phyloP scores from a whole-genome alignment of 768 basidiomycete genomes.

The Rhodotorula diobovata region DNA sequence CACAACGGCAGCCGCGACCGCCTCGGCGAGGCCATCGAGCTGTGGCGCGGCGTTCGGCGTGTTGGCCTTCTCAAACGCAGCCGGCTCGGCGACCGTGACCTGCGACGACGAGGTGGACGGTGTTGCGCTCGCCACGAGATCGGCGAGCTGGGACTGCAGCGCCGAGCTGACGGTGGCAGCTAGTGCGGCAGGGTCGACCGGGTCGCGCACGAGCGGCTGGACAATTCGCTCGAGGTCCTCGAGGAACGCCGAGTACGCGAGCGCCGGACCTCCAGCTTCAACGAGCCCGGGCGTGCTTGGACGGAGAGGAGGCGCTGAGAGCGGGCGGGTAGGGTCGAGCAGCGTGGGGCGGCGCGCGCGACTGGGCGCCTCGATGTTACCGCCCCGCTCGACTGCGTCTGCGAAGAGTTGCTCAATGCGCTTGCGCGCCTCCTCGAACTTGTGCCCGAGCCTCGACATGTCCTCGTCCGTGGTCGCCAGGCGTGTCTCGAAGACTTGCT shows the following conservation, averaged over 20 bases:
- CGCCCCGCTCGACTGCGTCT: neutral
- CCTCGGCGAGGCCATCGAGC: neutral
- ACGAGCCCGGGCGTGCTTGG: neutral
- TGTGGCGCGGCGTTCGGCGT: no score
- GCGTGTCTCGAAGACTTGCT: neutral
- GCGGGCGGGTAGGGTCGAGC: neutral
- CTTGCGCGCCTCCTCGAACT: neutral
- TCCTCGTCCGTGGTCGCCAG: no score
- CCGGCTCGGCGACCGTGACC: neutral
- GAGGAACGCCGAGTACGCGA: constrained; percentile 8
- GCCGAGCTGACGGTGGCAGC: neutral
- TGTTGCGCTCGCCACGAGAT: neutral
- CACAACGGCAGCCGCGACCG: neutral
- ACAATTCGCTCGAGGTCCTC: constrained; percentile 11
- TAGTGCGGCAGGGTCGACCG: neutral
- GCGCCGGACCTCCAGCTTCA: neutral
- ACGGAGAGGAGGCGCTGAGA: neutral
- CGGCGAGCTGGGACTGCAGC: constrained; percentile 1
- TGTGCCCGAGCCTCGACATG: neutral
- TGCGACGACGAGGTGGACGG: neutral
- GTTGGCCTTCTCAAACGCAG: constrained; percentile 3
- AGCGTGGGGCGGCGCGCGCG: neutral
- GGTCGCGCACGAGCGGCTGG: neutral
- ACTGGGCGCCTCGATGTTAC: neutral
- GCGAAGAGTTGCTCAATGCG: constrained; percentile 1